phyloP scores from a whole-genome alignment of 495 filamentous ascomycete species.

The Xylaria longipes region DNA sequence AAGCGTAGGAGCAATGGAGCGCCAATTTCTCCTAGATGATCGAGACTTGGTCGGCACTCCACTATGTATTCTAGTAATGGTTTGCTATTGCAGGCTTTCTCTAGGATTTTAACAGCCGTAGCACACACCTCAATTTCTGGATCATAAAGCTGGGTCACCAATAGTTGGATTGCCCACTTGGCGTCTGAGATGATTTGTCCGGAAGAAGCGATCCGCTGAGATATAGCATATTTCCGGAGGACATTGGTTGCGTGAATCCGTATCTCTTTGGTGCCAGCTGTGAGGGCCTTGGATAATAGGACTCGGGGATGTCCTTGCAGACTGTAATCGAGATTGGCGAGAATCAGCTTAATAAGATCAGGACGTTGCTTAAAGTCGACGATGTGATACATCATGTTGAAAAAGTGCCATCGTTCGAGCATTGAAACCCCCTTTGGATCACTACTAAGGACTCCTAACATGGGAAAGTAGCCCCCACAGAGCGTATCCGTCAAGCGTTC shows the following conservation, averaged over 20 bases:
- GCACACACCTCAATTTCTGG: constrained; percentile 96
- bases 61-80: constrained; percentile 93
- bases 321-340: constrained; percentile 90
- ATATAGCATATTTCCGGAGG: constrained; percentile 79
- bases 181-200: constrained; percentile 57
- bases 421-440: constrained; percentile 83
- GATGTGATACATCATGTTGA: constrained; percentile 99
- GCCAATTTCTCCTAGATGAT: constrained; percentile 96
- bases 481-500: constrained; percentile 83
- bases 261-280: constrained; percentile 88
- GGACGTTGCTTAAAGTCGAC: constrained; percentile 88
- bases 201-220: constrained; percentile 45
- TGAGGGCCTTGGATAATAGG: constrained; percentile 89
- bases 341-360: constrained; percentile 84
- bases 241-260: constrained; percentile 85
- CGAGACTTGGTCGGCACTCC: constrained; percentile 91
- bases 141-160: constrained; percentile 97
- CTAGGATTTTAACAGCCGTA: constrained; percentile 92
- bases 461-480: constrained; percentile 90
- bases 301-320: constrained; percentile 86
- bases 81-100: constrained; percentile 94
- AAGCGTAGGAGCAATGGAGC: constrained; percentile 92
- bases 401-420: constrained; percentile 94
- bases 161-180: constrained; percentile 93
- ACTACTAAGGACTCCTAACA: constrained; percentile 84